phyloP scores from a whole-genome alignment of 495 filamentous ascomycete species.

The Neurospora sp. region DNA sequence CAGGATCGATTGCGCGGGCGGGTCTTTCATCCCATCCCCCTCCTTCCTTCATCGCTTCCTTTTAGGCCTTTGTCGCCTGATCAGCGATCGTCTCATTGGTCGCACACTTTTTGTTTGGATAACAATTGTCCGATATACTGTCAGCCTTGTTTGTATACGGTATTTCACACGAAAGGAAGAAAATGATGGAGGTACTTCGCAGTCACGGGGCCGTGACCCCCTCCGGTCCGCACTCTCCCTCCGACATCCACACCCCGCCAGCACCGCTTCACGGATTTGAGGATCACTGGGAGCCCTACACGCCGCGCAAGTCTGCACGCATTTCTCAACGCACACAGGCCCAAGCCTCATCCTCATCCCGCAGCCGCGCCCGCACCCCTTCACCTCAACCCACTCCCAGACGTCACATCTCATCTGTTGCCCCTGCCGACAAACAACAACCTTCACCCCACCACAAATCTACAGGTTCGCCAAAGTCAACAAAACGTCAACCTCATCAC shows the following conservation, averaged over 20 bases:
- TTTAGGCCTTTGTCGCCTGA: neutral
- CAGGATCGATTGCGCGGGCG: neutral
- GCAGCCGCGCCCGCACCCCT: slow-evolving; percentile 24
- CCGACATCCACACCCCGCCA: slow-evolving; percentile 53
- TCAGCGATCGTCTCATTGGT: neutral
- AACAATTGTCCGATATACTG: neutral
- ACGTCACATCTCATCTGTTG: slow-evolving; percentile 20
- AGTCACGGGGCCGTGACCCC: slow-evolving; percentile 23
- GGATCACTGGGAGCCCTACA: slow-evolving; percentile 63
- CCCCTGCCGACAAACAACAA: slow-evolving; percentile 24
- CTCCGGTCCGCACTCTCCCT: slow-evolving; percentile 52
- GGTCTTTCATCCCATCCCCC: neutral
- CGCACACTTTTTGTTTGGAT: neutral
- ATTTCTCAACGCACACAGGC: slow-evolving; percentile 29
- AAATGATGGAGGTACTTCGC: slow-evolving; percentile 2
- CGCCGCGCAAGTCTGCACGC: slow-evolving; percentile 48
- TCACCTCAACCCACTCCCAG: slow-evolving; percentile 33
- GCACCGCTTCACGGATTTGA: slow-evolving; percentile 64
- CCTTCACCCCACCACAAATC: slow-evolving; percentile 22
- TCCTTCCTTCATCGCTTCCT: neutral
- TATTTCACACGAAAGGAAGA: neutral
- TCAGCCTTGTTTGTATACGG: neutral
- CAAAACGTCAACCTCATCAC: slow-evolving; percentile 8
- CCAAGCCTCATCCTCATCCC: neutral
- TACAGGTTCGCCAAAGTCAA: slow-evolving; percentile 20